A percentile compares a stretch with the other conserved stretches of the same genome.
These are phyloP conservation scores for Trichosporon sp. DNA, from an alignment of 1,284 basidiomycete genomes.

Conservation along the genomic window DNA sequence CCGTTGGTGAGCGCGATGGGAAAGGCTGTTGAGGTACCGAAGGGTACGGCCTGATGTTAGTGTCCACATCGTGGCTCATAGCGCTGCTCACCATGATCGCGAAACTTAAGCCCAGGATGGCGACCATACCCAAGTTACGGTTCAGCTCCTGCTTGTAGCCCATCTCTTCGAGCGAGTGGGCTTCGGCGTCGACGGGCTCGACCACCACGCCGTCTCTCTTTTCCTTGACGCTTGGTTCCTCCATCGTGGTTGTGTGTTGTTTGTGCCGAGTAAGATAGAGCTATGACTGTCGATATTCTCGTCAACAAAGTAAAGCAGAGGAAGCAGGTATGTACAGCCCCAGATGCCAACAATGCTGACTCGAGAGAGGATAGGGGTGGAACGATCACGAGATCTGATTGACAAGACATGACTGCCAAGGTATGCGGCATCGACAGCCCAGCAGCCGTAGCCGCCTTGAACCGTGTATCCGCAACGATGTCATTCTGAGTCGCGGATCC, in stretches of 20 bases:
- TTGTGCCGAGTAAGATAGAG: no score
- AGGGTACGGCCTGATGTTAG: constrained; percentile 20
- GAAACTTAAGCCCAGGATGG: constrained; percentile 48
- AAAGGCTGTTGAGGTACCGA: constrained; percentile 47
- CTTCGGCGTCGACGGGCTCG: constrained; percentile 7
- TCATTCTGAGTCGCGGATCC: no score
- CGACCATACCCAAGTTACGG: constrained; percentile 50
- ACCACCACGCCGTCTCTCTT: not conserved
- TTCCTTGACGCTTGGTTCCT: not conserved
- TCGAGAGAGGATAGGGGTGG: not conserved
- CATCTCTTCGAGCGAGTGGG: constrained; percentile 43
- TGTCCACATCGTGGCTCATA: not conserved
- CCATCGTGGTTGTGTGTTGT: not conserved
- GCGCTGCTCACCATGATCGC: constrained; percentile 39
- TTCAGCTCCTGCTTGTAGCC: constrained; percentile 50
- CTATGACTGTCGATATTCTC: no score
- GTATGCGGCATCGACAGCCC: no score
- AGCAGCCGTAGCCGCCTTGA: not conserved
- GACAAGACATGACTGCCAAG: not conserved
- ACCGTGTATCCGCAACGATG: not conserved
- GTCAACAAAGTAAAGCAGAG: not conserved
- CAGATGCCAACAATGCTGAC: not conserved
- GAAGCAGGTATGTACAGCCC: not conserved
- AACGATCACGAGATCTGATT: not conserved
- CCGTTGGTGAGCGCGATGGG: constrained; percentile 50